Evolutionary conservation across 2,329 filamentous ascomycete genomes (phyloP), one percentile per base, ranked within the genome.

Genomic region (Arthrinium puccinioides): DNA sequence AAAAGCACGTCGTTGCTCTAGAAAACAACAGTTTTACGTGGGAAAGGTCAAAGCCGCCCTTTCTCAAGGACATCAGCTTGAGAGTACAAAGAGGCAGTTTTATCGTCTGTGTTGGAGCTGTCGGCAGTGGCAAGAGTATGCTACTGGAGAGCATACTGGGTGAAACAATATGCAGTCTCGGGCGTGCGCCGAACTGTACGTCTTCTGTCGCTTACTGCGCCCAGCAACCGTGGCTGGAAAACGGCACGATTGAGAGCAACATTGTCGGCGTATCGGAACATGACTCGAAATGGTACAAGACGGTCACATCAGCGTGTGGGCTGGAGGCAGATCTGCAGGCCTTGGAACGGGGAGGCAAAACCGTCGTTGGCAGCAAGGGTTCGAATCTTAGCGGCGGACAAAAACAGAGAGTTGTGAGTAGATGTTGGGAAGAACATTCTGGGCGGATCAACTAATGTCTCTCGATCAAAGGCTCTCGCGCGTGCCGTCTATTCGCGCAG

Each of bases 401-500:
- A 18, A 32, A 32, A 18, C 37, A 40, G 16, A 20, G 41, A 9
- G 21, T 43, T 9, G 60, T 54, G 47, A 25, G 23, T 13, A 8
- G 23, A 13, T 25, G 9, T 13, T 55, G 53, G 32, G 0, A 33
- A 20, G 27, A 16, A 16, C 5, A 11, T 29, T 31, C 28, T 13
- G 7, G 35, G 35, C 13, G 44, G 51, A 2, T 54, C 51, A 11
- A 37, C 34, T 10, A 36, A 41, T 13, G 21, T 38, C 28, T 48
- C 33, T 19, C 43, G 47, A 14, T 35, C 28, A 11, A 13, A 62
- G 60, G 50, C 61, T 5, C 40, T 65, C 27, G 61, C 62, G 1
- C 51, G 62, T 23, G 61, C 61, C 8, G 35, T 63, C 1, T 65
- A 65, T 31, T 57, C 59, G 2, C 45, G 52, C 4, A 50, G 53